These are phyloP conservation scores for Nannizzia gypsea DNA, from an alignment of 2,329 filamentous ascomycete species.

Conservation along the genomic window DNA sequence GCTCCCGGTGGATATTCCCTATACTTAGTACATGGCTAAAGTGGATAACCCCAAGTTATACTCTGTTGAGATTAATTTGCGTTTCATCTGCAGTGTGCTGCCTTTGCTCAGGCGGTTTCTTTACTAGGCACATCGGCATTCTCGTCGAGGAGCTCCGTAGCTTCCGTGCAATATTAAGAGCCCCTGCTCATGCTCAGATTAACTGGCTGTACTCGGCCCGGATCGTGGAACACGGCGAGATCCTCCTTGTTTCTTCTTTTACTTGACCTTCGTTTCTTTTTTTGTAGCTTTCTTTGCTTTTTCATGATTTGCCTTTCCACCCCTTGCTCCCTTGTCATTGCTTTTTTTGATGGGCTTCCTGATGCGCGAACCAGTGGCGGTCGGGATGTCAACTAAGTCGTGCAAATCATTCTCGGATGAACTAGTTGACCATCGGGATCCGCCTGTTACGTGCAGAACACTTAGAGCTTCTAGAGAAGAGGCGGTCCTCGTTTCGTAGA, in stretches of 20 bases:
- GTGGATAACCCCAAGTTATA: background rate
- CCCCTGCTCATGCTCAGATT: background rate
- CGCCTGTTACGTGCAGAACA: background rate
- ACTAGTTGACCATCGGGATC: background rate
- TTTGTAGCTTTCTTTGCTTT: background rate
- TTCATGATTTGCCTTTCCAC: background rate
- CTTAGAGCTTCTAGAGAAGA: background rate
- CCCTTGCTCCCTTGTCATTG: background rate
- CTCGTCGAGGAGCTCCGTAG: background rate
- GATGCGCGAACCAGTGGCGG: conserved; percentile 3
- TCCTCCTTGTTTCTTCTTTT: background rate
- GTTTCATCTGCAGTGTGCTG: background rate
- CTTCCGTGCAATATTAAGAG: background rate
- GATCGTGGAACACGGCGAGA: conserved; percentile 3
- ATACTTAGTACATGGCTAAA: no score
- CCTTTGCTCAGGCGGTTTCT: background rate
- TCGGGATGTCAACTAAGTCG: background rate
- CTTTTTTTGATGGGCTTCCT: background rate
- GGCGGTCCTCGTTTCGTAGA: background rate
- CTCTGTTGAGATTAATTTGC: background rate
- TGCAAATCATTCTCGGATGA: conserved; percentile 1
- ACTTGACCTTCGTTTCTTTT: background rate
- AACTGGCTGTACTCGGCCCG: background rate
- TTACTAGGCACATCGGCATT: background rate
- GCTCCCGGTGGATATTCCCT: background rate